Evolutionary conservation across 306 rosid genomes (phyloP), one percentile per base, ranked within the genome.

Genomic region (Echinosophora koreensis): DNA sequence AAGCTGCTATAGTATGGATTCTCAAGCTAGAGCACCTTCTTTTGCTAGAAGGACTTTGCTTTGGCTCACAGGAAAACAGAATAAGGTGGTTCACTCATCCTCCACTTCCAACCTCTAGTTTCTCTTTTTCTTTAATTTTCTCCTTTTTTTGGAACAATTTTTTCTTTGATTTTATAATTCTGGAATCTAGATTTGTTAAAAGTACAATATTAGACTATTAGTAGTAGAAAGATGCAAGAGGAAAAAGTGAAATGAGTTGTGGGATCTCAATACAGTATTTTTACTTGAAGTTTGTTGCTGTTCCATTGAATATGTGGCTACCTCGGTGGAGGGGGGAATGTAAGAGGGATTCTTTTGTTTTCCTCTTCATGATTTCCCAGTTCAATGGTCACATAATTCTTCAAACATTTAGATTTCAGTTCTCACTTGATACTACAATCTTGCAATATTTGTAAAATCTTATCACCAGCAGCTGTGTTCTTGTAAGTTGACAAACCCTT

Each of bases 21-120:
- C 90, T 59, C 92, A 90, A 73, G 73, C 87, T 18, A 95, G 89
- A 50, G 87, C 89, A 3, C 93, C 97, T 42, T 96, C 98, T 37
- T 96, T 96, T 52, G 96, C 99, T 3, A 89, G 95, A 69, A 91
- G 84, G 81, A 92, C 98, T 66, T 85, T 96, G 78, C 88, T 89
- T 79, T 96, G 98, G 99, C 94, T 96, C 1, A 84, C 88, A 39
- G 98, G 98, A 70, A 91, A 79, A 85, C 97, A 89, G 84, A 92
- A 87, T 73, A 96, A 92, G 91, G 97, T 92, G 81, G 89, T 91
- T 78, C 92, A 95, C 64, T 92, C 96, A 13, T 84, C 89, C 37
- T 82, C 78, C 35, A 72, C 73, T 85, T 89, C 97, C 71, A 87
- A 71, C 74, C 69, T 83, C 15, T 90, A 82, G 86, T 47, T 71